phyloP scores from a whole-genome alignment of 2,329 filamentous ascomycete genomes.

The Bipolaris oryzae region DNA sequence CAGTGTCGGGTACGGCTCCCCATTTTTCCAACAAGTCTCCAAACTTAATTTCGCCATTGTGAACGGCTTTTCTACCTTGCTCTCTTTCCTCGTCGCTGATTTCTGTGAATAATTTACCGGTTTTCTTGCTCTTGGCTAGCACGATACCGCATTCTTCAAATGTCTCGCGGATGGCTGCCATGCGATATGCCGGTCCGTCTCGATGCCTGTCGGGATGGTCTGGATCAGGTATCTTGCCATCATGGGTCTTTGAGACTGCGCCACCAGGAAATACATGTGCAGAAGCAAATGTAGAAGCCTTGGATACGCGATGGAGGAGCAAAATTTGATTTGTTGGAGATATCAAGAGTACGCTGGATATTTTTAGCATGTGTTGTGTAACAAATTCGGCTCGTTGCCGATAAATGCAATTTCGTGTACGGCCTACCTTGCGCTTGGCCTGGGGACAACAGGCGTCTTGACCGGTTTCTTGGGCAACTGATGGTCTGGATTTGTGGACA shows the following conservation, averaged over 20 bases:
- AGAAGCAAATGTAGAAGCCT: conserved; percentile 82
- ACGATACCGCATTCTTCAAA: conserved; percentile 96
- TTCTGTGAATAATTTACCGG: conserved; percentile 63
- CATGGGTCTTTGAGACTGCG: conserved; percentile 77
- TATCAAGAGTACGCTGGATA: conserved; percentile 75
- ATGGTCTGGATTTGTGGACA: conserved; percentile 44
- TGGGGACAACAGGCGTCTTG: conserved; percentile 55
- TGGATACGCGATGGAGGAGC: conserved; percentile 82
- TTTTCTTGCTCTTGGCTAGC: conserved; percentile 64
- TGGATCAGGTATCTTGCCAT: conserved; percentile 64
- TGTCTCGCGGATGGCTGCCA: conserved; percentile 85
- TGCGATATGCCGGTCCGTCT: conserved; percentile 76
- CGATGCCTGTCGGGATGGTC: conserved; percentile 65
- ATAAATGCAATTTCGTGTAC: not conserved
- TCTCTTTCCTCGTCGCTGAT: conserved; percentile 67
- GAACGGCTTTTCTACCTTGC: conserved; percentile 70
- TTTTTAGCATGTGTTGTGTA: not conserved
- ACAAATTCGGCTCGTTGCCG: not conserved
- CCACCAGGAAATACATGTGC: conserved; percentile 97
- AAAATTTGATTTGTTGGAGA: conserved; percentile 88
- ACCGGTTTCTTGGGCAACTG: conserved; percentile 35
- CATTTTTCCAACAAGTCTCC: conserved; percentile 65
- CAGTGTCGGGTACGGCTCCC: conserved; percentile 68
- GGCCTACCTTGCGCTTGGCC: conserved; percentile 68
- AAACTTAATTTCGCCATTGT: conserved; percentile 70